phyloP scores from a whole-genome alignment of 2,329 filamentous ascomycete species.

The Calonectria fujianensis region DNA sequence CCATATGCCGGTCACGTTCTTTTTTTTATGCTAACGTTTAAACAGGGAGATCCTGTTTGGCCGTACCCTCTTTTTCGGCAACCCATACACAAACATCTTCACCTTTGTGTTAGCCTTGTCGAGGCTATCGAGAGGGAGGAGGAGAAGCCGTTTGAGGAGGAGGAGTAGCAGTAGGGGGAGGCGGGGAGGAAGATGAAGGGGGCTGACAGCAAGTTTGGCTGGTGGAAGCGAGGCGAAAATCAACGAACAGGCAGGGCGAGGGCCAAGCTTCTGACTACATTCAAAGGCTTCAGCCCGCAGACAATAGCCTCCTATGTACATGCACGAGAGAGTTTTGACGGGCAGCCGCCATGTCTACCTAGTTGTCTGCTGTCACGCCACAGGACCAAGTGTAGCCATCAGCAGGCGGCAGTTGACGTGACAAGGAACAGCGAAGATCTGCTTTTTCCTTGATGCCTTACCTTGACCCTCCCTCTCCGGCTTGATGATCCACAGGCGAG shows the following conservation, averaged over 20 bases:
- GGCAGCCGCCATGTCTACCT: slow-evolving; percentile 31
- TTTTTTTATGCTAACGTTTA: neutral
- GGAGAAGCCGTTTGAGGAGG: neutral
- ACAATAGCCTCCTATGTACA: slow-evolving; percentile 12
- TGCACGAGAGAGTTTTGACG: slow-evolving; percentile 40
- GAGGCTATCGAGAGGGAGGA: neutral
- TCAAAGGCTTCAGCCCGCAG: slow-evolving; percentile 6
- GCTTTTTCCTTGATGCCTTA: slow-evolving; percentile 31
- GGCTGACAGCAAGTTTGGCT: neutral
- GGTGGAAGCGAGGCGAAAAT: slow-evolving; percentile 8
- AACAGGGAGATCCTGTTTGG: neutral
- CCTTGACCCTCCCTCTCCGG: slow-evolving; percentile 9
- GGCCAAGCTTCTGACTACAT: slow-evolving; percentile 18
- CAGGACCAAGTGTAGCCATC: slow-evolving; percentile 1
- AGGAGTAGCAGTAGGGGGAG: neutral
- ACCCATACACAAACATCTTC: neutral
- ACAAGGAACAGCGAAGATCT: slow-evolving; percentile 31
- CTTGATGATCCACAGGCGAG: slow-evolving; percentile 44
- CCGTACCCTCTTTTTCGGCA: neutral
- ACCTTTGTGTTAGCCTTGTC: neutral
- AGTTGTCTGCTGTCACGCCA: slow-evolving; percentile 26
- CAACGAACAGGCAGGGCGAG: neutral
- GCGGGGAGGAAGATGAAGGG: neutral
- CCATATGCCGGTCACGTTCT: neutral
- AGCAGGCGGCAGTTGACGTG: slow-evolving; percentile 35